Evolutionary conservation across 352 stramenopile species (phyloP).

Genomic region (Phytophthora melonis): DNA sequence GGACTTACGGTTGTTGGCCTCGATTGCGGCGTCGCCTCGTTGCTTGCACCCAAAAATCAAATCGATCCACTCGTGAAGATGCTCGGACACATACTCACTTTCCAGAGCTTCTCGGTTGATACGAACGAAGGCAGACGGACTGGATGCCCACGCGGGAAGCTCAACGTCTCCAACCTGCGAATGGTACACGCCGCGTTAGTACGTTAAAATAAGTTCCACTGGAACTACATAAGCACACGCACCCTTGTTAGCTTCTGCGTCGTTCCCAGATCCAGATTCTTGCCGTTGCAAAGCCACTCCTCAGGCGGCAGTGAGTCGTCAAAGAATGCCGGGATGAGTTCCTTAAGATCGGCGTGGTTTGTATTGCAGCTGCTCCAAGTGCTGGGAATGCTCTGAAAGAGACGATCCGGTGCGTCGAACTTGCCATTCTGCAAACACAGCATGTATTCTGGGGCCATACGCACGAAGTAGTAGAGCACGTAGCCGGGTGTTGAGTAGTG

Average conservation of each 20-base stretch:
- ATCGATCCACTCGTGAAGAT: slow-evolving; percentile 88
- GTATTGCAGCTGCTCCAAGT: slow-evolving; percentile 92
- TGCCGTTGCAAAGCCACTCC: slow-evolving; percentile 96
- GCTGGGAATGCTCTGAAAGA: slow-evolving; percentile 95
- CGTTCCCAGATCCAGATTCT: slow-evolving; percentile 96
- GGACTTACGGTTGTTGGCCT: slow-evolving; percentile 83
- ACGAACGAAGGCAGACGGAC: slow-evolving; percentile 80
- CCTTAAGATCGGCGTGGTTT: slow-evolving; percentile 97
- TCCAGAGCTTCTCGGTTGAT: slow-evolving; percentile 80
- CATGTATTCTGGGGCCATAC: slow-evolving; percentile 97
- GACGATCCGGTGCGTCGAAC: slow-evolving; percentile 98
- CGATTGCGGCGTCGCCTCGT: slow-evolving; percentile 71
- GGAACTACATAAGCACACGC: background rate
- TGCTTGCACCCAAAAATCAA: slow-evolving; percentile 88
- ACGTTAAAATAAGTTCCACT: background rate
- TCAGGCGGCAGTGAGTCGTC: slow-evolving; percentile 86
- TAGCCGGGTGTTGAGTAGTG: slow-evolving; percentile 94
- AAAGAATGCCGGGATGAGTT: slow-evolving; percentile 99
- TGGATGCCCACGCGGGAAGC: slow-evolving; percentile 95
- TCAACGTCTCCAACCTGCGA: slow-evolving; percentile 94
- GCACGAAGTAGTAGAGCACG: slow-evolving; percentile 99
- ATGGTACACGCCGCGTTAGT: background rate
- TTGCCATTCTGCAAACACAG: slow-evolving; percentile 97
- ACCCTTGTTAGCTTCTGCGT: slow-evolving; percentile 85
- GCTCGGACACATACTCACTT: slow-evolving; percentile 73